phyloP scores from a whole-genome alignment of 2,329 filamentous ascomycete species.

The Pseudocercospora musae region DNA sequence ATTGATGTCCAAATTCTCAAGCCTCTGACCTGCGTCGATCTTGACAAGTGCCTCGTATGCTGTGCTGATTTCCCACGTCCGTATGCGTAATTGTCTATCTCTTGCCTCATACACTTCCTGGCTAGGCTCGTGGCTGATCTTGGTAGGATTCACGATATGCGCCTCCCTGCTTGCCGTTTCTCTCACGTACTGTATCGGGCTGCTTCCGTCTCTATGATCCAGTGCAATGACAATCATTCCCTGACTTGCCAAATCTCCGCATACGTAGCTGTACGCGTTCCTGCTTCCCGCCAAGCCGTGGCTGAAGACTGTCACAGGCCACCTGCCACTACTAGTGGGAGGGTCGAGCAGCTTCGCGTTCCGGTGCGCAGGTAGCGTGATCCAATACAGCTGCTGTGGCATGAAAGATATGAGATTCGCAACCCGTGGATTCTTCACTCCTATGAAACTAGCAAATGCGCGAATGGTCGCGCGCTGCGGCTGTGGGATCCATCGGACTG shows the following conservation, averaged over 20 bases:
- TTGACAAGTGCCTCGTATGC: constrained; percentile 65
- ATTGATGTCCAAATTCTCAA: constrained; percentile 47
- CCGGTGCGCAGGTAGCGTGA: constrained; percentile 68
- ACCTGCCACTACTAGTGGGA: constrained; percentile 52
- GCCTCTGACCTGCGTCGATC: constrained; percentile 56
- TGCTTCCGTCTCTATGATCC: constrained; percentile 79
- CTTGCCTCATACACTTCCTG: constrained; percentile 61
- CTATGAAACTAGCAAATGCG: constrained; percentile 74
- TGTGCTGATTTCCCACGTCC: constrained; percentile 74
- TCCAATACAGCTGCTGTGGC: constrained; percentile 69
- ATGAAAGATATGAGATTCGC: constrained; percentile 30
- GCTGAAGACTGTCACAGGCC: constrained; percentile 82
- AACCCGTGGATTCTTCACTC: constrained; percentile 47
- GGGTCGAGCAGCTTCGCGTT: constrained; percentile 62
- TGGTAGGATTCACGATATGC: constrained; percentile 44
- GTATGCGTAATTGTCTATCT: constrained; percentile 69
- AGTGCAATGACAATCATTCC: constrained; percentile 77
- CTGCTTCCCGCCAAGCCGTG: constrained; percentile 78
- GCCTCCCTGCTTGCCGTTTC: constrained; percentile 48
- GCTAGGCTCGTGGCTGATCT: constrained; percentile 59
- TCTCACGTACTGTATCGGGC: constrained; percentile 70
- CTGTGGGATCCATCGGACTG: constrained; percentile 71
- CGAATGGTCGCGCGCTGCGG: constrained; percentile 72
- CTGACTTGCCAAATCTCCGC: constrained; percentile 73
- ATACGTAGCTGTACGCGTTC: constrained; percentile 82